Evolutionary conservation across 1,284 basidiomycete genomes (phyloP), one percentile per base, ranked within the genome.

Genomic region (Naganishia cerealis): DNA sequence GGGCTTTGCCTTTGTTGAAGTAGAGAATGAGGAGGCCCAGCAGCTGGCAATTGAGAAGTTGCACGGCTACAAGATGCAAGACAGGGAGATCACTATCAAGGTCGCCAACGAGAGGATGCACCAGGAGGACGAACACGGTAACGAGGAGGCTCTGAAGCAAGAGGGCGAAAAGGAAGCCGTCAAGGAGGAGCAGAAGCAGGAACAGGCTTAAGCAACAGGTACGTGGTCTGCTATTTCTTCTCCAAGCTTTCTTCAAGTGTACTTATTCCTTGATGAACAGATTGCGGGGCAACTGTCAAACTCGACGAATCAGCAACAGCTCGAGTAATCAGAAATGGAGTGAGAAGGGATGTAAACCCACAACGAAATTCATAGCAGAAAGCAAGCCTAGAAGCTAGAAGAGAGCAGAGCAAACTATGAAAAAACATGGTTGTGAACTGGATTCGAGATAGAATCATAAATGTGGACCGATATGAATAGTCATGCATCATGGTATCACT

Each of bases 1-100:
- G 82, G 93, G 93, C 70, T 96, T 93, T 79, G 94, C 91, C 68
- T 95, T 95, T 77, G 92, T 95, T 75, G 92, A 94, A 74, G 90
- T 94, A 71, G 90, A 90, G 71, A 84, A 84, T 74, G 88, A 92
- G 78, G 87, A 86, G 73, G 86, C 91, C 80, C 92, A 94, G 83
- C 80, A 87, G 78, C 91, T 91, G 83, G 92, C 91, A 52, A 89
- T 95, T 72, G 76, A 80, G 65, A 86, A 87, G 73, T 85, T 92
- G 73, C 85, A 92, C 75, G 91, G 89, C 79, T 90, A 91, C 80
- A 87, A 92, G 70, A 82, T 94, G 69, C 87, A 86, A 57, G 90
- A 90, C 67, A 84, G 92, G 73, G 79, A 85, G 72, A 88, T 94
- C 76, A 90, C 89, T 67, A 90, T 94, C 83, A 94, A 93, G 84